A percentile compares a stretch with the other conserved stretches of the same genome.
These are phyloP conservation scores for Suillus spraguei DNA, from an alignment of 768 basidiomycete genomes.

Conservation along the genomic window DNA sequence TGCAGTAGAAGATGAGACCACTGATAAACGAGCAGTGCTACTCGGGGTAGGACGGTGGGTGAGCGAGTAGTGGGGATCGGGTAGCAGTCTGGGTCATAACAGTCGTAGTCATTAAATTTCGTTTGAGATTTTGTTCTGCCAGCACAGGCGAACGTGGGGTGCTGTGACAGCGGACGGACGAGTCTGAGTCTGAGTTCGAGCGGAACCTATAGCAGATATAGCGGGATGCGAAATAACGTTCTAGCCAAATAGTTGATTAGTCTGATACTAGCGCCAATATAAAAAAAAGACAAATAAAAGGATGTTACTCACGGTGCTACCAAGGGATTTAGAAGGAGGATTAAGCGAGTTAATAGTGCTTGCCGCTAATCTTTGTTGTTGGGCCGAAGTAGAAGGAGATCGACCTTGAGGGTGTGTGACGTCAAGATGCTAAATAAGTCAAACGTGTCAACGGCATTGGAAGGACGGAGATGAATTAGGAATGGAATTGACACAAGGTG, in stretches of 20 bases:
- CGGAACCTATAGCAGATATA: not conserved
- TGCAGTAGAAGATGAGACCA: not conserved
- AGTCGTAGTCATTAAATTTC: constrained; percentile 16
- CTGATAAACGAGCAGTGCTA: not conserved
- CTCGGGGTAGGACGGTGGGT: too few species aligned
- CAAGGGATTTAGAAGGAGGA: constrained; percentile 5
- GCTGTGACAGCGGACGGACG: not conserved
- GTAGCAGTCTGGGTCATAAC: not conserved
- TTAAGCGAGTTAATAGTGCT: not conserved
- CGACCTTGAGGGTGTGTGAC: constrained; percentile 20
- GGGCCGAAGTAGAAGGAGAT: constrained; percentile 9
- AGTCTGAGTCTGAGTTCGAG: not conserved
- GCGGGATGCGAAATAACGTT: not conserved
- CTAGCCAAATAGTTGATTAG: constrained; percentile 18
- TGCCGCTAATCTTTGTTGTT: not conserved
- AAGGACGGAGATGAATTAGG: constrained; percentile 7
- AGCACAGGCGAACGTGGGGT: not conserved
- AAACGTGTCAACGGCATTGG: constrained; percentile 11
- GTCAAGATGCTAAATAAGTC: constrained; percentile 32
- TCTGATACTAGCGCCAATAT: not conserved
- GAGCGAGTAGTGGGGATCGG: not conserved
- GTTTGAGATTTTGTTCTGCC: constrained; percentile 7
- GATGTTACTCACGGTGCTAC: constrained; percentile 25
- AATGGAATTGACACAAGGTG: too few species aligned
- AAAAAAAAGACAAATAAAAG: not conserved